Percentiles rank a stretch among this genome's conserved stretches.
Evolutionary conservation across 495 filamentous ascomycete genomes (phyloP).

Genomic region (Collariella sp.): DNA sequence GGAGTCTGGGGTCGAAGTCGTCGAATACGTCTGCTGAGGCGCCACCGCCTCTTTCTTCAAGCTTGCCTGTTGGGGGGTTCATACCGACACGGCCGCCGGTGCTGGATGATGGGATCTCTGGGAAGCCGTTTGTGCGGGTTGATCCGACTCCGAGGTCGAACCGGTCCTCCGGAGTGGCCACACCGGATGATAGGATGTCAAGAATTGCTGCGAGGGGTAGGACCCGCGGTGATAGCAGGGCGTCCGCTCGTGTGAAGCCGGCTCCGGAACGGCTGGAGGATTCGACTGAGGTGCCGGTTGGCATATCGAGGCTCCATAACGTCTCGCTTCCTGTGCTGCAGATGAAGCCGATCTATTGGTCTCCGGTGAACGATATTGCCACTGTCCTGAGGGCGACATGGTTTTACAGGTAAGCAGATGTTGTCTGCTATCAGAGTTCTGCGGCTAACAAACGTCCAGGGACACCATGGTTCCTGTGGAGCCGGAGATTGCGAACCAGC

Average conservation of each 20-base stretch:
- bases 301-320: slow-evolving; percentile 62
- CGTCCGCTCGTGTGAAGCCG: not conserved
- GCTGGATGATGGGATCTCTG: slow-evolving; percentile 39
- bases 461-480: slow-evolving; percentile 90
- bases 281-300: slow-evolving; percentile 57
- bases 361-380: slow-evolving; percentile 83
- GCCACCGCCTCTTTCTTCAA: not conserved
- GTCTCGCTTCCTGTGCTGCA: slow-evolving; percentile 49
- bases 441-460: slow-evolving; percentile 23
- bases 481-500: slow-evolving; percentile 77
- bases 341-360: slow-evolving; percentile 99
- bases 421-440: not conserved
- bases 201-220: not conserved
- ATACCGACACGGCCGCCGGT: slow-evolving; percentile 24
- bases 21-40: slow-evolving; percentile 9
- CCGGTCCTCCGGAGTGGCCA: slow-evolving; percentile 9
- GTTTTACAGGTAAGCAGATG: slow-evolving; percentile 57
- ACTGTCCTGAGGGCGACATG: slow-evolving; percentile 80
- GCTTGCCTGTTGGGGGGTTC: slow-evolving; percentile 2
- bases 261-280: slow-evolving; percentile 9
- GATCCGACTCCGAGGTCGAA: slow-evolving; percentile 16
- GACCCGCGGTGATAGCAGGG: slow-evolving; percentile 14
- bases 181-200: slow-evolving; percentile 15
- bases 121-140: slow-evolving; percentile 39
- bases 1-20: slow-evolving; percentile 4